Conservation (phyloP, 2,329 filamentous ascomycete species). For the Didymellaceae sp. region DNA sequence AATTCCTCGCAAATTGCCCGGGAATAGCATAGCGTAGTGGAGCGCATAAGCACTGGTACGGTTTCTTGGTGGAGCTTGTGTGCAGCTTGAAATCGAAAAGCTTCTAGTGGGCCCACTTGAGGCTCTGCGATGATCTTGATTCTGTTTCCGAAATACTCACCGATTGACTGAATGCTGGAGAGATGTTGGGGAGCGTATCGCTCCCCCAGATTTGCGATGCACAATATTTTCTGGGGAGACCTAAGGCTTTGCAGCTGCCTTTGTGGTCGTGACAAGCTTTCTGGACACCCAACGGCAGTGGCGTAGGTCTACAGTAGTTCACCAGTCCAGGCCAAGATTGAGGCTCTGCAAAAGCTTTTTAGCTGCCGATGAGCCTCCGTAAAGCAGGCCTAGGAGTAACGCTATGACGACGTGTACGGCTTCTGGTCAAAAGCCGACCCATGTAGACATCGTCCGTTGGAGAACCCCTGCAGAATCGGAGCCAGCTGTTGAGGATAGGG, state of each 20-base stretch:
- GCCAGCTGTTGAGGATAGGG: conserved; percentile 3
- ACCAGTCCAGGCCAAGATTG: conserved; percentile 5
- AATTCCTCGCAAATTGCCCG: conserved; percentile 17
- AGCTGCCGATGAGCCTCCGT: conserved; percentile 14
- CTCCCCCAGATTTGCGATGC: background rate
- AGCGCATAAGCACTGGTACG: conserved; percentile 30
- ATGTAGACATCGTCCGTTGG: conserved; percentile 1
- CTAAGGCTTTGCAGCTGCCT: background rate
- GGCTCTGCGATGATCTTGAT: conserved; percentile 30
- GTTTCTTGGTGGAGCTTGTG: conserved; percentile 36
- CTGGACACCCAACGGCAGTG: conserved; percentile 15
- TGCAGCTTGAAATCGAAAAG: conserved; percentile 34
- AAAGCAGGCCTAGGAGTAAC: conserved; percentile 7
- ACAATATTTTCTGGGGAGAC: background rate
- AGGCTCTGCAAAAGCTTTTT: conserved; percentile 17
- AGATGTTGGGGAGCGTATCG: conserved; percentile 10
- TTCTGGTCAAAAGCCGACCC: conserved; percentile 18
- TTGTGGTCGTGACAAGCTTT: conserved; percentile 12
- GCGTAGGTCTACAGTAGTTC: conserved; percentile 13
- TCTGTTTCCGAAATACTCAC: conserved; percentile 26
- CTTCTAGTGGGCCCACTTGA: conserved; percentile 41
- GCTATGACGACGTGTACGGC: conserved; percentile 13
- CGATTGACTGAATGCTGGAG: conserved; percentile 20
- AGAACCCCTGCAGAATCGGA: conserved; percentile 15
- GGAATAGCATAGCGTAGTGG: conserved; percentile 27